Evolutionary conservation across 2,329 filamentous ascomycete species (phyloP).

Genomic region (Stemphylium lycopersici): DNA sequence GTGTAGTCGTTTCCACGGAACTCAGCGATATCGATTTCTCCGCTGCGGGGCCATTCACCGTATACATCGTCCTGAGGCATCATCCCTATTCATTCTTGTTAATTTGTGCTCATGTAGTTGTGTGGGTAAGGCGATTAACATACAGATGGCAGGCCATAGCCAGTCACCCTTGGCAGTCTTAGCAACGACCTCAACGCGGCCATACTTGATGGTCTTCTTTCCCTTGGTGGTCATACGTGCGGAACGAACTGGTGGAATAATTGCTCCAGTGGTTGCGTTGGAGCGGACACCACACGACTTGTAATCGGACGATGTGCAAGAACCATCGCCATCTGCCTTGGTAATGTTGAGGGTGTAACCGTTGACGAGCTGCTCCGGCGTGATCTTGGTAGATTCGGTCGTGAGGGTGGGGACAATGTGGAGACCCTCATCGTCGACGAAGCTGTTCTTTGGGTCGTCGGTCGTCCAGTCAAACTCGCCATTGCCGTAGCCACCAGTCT

Average conservation of each 20-base stretch:
- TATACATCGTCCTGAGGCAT: slow-evolving; percentile 71
- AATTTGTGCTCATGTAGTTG: background rate
- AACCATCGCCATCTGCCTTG: slow-evolving; percentile 52
- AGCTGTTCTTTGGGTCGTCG: slow-evolving; percentile 72
- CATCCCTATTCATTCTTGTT: slow-evolving; percentile 50
- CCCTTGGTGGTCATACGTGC: slow-evolving; percentile 77
- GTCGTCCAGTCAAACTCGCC: slow-evolving; percentile 76
- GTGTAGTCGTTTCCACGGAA: slow-evolving; percentile 76
- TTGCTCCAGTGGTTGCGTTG: slow-evolving; percentile 74
- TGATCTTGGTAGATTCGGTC: slow-evolving; percentile 68
- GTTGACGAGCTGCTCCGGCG: slow-evolving; percentile 68
- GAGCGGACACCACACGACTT: slow-evolving; percentile 71
- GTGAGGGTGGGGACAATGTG: slow-evolving; percentile 77
- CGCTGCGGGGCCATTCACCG: slow-evolving; percentile 76
- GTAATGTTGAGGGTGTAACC: slow-evolving; percentile 37
- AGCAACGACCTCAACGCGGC: slow-evolving; percentile 78
- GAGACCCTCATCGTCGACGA: slow-evolving; percentile 69
- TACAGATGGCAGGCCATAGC: slow-evolving; percentile 85
- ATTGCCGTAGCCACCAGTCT: slow-evolving; percentile 73
- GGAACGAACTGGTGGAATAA: slow-evolving; percentile 77
- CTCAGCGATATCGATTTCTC: slow-evolving; percentile 83
- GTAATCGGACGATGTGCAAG: slow-evolving; percentile 67
- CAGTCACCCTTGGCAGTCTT: slow-evolving; percentile 78
- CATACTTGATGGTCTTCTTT: slow-evolving; percentile 76
- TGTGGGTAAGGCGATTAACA: background rate